These are phyloP conservation scores for Nepenthes mirabilis DNA, from an alignment of 148 eudicot genomes.

Conservation along the genomic window DNA sequence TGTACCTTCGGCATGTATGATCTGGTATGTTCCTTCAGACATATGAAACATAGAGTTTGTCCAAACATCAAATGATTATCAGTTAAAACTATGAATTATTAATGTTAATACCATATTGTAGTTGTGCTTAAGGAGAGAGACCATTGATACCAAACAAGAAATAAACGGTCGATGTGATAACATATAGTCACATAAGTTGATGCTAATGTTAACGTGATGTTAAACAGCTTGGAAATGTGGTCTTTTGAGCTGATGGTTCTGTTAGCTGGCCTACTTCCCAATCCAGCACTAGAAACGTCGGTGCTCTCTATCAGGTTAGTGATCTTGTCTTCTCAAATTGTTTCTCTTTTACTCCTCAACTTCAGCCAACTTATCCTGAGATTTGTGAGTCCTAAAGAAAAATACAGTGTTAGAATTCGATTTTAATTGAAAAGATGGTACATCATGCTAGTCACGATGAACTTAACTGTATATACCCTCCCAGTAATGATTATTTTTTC, in stretches of 20 bases:
- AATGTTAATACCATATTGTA: too few relatives aligned
- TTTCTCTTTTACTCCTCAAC: not conserved
- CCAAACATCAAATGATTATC: too few relatives aligned
- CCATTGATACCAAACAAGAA: not conserved
- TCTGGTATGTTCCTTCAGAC: slow-evolving; percentile 5
- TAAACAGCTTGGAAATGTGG: slow-evolving; percentile 66
- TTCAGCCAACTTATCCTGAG: not conserved
- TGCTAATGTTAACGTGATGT: not conserved
- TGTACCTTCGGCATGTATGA: slow-evolving; percentile 11
- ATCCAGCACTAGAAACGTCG: slow-evolving; percentile 83
- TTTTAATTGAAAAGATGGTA: too few relatives aligned
- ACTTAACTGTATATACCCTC: not conserved
- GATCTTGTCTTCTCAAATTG: not conserved
- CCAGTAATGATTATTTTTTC: slow-evolving; percentile 4
- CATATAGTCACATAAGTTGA: not conserved
- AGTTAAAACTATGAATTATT: too few relatives aligned
- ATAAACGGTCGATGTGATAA: not conserved
- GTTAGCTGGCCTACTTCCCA: slow-evolving; percentile 77
- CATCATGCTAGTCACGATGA: too few relatives aligned
- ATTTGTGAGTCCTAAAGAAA: too few relatives aligned
- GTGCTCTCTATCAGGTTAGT: slow-evolving; percentile 68
- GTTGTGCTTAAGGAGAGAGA: too few relatives aligned
- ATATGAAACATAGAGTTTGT: too few relatives aligned
- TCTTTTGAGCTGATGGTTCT: slow-evolving; percentile 87
- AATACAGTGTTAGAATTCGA: too few relatives aligned